Percentiles rank a stretch among this genome's conserved stretches.
Evolutionary conservation across 1,284 basidiomycete species (phyloP).

Genomic region (Vanrija humicola): DNA sequence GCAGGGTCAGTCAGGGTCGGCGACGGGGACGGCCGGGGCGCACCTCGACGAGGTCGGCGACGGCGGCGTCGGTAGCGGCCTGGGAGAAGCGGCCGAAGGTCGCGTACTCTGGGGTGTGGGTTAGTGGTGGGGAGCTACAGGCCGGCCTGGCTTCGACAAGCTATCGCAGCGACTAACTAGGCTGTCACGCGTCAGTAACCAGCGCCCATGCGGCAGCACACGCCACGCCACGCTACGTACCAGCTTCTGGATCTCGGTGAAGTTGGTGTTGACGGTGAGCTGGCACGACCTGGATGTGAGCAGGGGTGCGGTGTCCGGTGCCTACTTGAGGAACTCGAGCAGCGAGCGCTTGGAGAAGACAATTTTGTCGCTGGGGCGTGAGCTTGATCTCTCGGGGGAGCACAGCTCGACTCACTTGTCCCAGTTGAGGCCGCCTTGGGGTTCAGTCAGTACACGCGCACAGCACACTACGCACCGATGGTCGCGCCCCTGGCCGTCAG

Average conservation of each 20-base stretch:
- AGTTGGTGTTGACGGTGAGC: slow-evolving; percentile 48
- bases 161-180: slow-evolving; percentile 28
- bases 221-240: slow-evolving; percentile 3
- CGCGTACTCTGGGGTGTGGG: slow-evolving; percentile 41
- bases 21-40: slow-evolving; percentile 1
- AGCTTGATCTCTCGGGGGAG: background rate
- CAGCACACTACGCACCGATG: slow-evolving; percentile 16
- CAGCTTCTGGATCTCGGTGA: slow-evolving; percentile 45
- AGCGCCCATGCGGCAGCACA: too few relatives aligned
- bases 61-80: slow-evolving; percentile 47
- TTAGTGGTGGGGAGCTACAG: slow-evolving; percentile 3
- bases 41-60: slow-evolving; percentile 48
- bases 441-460: slow-evolving; percentile 1
- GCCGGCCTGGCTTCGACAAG: too few relatives aligned
- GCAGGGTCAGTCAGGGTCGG: background rate
- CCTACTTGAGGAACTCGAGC: slow-evolving; percentile 49
- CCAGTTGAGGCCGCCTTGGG: slow-evolving; percentile 46
- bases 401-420: slow-evolving; percentile 34
- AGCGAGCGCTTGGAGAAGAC: slow-evolving; percentile 50
- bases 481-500: slow-evolving; percentile 20
- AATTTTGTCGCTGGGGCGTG: slow-evolving; percentile 42
- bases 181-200: slow-evolving; percentile 10
- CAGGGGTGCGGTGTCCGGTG: background rate
- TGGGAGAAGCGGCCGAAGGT: slow-evolving; percentile 47
- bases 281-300: slow-evolving; percentile 34